Percentiles rank a stretch among this genome's conserved stretches.
Evolutionary conservation across 2,329 filamentous ascomycete genomes (phyloP).

Genomic region (Epichloe brachyelytri): DNA sequence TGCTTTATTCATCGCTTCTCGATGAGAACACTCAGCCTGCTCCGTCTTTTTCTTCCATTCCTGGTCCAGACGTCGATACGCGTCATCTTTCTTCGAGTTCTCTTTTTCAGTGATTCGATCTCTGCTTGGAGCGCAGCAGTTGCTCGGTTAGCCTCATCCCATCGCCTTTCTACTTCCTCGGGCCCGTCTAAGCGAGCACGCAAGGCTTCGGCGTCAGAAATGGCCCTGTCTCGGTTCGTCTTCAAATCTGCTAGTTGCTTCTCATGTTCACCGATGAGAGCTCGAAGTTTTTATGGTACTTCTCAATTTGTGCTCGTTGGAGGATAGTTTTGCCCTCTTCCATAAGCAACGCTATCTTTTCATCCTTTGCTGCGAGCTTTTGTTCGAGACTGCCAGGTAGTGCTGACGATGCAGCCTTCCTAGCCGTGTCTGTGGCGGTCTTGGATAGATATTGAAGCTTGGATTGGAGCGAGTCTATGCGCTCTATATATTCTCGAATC

Average conservation of each 20-base stretch:
- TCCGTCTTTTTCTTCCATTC: slow-evolving; percentile 57
- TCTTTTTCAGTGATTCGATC: slow-evolving; percentile 26
- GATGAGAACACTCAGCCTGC: slow-evolving; percentile 50
- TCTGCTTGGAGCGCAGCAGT: slow-evolving; percentile 34
- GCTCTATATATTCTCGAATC: slow-evolving; percentile 69
- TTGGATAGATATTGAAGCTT: slow-evolving; percentile 82
- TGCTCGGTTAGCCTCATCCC: slow-evolving; percentile 36
- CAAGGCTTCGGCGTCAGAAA: slow-evolving; percentile 34
- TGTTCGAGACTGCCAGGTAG: slow-evolving; percentile 56
- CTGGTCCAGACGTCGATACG: slow-evolving; percentile 53
- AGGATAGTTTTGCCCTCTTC: slow-evolving; percentile 84
- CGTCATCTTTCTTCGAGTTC: slow-evolving; percentile 46
- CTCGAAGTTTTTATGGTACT: slow-evolving; percentile 67
- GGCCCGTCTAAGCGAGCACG: slow-evolving; percentile 35
- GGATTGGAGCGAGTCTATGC: slow-evolving; percentile 80
- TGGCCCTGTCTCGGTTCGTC: slow-evolving; percentile 45
- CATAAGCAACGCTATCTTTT: slow-evolving; percentile 78
- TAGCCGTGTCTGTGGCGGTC: slow-evolving; percentile 64
- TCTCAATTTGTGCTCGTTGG: slow-evolving; percentile 73
- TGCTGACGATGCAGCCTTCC: slow-evolving; percentile 50
- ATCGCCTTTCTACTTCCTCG: slow-evolving; percentile 41
- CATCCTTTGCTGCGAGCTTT: slow-evolving; percentile 78
- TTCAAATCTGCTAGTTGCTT: slow-evolving; percentile 48
- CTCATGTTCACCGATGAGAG: slow-evolving; percentile 52
- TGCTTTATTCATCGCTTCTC: slow-evolving; percentile 52